phyloP scores from a whole-genome alignment of 1,284 basidiomycete species.

The Ceratobasidium papillatum region DNA sequence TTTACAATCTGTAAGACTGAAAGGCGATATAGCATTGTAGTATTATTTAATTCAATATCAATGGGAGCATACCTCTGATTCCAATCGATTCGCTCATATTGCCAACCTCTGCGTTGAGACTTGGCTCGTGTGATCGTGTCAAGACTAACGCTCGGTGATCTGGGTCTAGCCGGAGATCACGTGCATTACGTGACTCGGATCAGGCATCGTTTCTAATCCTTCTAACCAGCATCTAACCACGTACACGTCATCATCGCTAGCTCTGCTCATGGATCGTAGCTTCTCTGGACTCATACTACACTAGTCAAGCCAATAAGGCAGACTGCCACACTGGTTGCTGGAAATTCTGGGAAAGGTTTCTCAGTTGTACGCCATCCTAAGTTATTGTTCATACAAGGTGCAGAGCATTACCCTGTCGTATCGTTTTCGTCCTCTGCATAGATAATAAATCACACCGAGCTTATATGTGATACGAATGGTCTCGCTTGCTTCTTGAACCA shows the following conservation, averaged over 20 bases:
- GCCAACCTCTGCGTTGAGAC: not conserved
- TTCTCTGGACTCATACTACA: too few species aligned
- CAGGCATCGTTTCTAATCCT: too few species aligned
- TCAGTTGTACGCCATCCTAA: too few species aligned
- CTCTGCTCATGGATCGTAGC: too few species aligned
- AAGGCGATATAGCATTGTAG: constrained; percentile 14
- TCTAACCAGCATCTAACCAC: too few species aligned
- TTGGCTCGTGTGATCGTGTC: not conserved
- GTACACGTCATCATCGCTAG: too few species aligned
- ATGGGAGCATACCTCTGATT: not conserved
- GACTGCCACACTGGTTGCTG: too few species aligned
- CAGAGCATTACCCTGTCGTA: too few species aligned
- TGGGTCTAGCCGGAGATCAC: not conserved
- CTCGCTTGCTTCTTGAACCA: not conserved
- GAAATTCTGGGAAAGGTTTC: too few species aligned
- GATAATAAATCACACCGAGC: not conserved
- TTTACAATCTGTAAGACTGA: constrained; percentile 83
- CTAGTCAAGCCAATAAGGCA: too few species aligned
- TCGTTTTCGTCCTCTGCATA: too few species aligned
- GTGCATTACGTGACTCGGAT: not conserved
- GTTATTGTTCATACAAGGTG: not conserved
- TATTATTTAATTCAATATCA: not conserved
- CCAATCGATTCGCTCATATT: constrained; percentile 5
- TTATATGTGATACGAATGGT: not conserved
- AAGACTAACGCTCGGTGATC: not conserved